Conservation (phyloP, 2,329 filamentous ascomycete genomes). For the Pezicula rhizophila region DNA sequence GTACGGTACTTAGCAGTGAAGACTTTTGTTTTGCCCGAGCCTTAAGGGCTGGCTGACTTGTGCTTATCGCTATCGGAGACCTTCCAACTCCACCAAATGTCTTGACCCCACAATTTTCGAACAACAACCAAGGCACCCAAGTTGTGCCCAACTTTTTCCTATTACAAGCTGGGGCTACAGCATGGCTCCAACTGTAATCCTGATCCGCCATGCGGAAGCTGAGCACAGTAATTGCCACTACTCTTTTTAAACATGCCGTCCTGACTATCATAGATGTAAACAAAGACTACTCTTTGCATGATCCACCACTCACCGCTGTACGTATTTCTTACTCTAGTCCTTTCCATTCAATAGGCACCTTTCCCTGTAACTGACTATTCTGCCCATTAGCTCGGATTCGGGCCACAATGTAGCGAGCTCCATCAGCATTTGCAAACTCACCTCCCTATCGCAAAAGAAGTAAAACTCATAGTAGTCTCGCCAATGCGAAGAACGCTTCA, state of each 20-base stretch:
- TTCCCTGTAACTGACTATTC: slow-evolving; percentile 9
- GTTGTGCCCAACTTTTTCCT: too few relatives aligned
- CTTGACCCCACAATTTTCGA: too few relatives aligned
- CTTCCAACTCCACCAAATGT: too few relatives aligned
- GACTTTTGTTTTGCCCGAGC: too few relatives aligned
- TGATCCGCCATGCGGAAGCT: slow-evolving; percentile 37
- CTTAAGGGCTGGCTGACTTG: too few relatives aligned
- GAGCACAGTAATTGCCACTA: slow-evolving; percentile 30
- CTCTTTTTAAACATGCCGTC: slow-evolving; percentile 1
- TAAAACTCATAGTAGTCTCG: slow-evolving; percentile 27
- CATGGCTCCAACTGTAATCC: slow-evolving; percentile 35
- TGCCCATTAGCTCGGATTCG: slow-evolving; percentile 19
- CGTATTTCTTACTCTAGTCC: slow-evolving; percentile 1
- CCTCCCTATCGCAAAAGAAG: slow-evolving; percentile 22
- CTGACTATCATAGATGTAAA: slow-evolving; percentile 18
- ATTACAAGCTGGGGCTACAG: not conserved
- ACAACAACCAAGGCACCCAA: too few relatives aligned
- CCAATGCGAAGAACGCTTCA: slow-evolving; percentile 27
- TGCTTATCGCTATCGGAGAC: too few relatives aligned
- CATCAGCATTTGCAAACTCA: slow-evolving; percentile 18
- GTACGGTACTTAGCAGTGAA: too few relatives aligned
- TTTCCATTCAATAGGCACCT: slow-evolving; percentile 13
- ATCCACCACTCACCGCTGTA: slow-evolving; percentile 8
- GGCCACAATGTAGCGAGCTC: slow-evolving; percentile 17
- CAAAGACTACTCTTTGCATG: slow-evolving; percentile 17